Evolutionary conservation across 2,329 filamentous ascomycete species (phyloP).

Genomic region (Bipolaris zeicola): DNA sequence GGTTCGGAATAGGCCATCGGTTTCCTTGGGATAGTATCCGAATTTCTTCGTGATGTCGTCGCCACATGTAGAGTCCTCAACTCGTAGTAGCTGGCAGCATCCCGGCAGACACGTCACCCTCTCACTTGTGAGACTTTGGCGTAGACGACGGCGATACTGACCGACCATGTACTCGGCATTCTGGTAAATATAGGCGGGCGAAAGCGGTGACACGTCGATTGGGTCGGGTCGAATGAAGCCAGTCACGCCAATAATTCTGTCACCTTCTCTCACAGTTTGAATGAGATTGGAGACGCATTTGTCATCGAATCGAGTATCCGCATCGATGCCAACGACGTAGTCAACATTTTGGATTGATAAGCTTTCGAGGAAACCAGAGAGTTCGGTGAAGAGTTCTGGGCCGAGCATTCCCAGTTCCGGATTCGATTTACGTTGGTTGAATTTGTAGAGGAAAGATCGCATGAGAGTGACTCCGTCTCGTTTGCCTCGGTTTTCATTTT

Average conservation of each 20-base stretch:
- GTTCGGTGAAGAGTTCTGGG: conserved; percentile 1
- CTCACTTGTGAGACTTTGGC: conserved; percentile 9
- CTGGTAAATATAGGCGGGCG: conserved; percentile 5
- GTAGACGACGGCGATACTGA: conserved; percentile 8
- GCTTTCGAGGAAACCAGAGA: conserved; percentile 1
- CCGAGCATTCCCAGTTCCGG: conserved; percentile 4
- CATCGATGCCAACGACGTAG: conserved; percentile 9
- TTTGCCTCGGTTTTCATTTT: conserved; percentile 12
- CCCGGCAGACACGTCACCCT: conserved; percentile 10
- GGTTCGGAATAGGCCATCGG: conserved; percentile 10
- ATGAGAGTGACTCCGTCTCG: conserved; percentile 8
- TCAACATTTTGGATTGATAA: conserved; percentile 2
- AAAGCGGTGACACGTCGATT: not conserved
- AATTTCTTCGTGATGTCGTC: conserved; percentile 7
- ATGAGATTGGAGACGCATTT: conserved; percentile 5
- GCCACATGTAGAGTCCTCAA: conserved; percentile 4
- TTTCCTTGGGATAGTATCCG: conserved; percentile 3
- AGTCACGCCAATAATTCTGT: conserved; percentile 2
- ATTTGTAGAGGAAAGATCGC: conserved; percentile 7
- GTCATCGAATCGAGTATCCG: conserved; percentile 7
- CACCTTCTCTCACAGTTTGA: conserved; percentile 10
- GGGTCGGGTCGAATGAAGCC: conserved; percentile 8
- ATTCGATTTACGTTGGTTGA: conserved; percentile 3
- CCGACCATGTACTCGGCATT: conserved; percentile 11
- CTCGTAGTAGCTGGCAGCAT: conserved; percentile 7